Base-by-base conservation (phyloP, 257 asterid species). In the Penstemon eatonii region DNA sequence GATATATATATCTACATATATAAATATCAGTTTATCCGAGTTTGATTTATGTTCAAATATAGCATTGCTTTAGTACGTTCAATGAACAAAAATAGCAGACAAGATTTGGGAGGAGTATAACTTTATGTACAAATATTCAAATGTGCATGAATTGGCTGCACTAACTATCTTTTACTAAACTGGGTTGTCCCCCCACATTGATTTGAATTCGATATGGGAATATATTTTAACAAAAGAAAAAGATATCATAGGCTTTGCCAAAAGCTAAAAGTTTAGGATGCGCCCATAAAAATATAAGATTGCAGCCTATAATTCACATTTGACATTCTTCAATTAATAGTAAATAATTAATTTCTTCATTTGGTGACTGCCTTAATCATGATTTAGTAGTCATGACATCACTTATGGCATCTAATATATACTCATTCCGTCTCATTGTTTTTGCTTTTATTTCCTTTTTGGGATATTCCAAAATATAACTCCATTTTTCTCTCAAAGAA, bases 121-220 rank as follows among this genome's bases (percentile, higher is more conserved):
- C 8, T 15, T 39, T 2, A 12, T 49, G 2, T 49, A 13, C 18
- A 49, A 10, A 11, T 49, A 10, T 1, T 18, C 4, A 18, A 49
- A 10, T 49, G 5, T 12, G 11, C 13, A 7, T 10, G 4, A 49
- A 0, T 18, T 18, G 18, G 3, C 10, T 11, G 54, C 10, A 5
- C 4, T 6, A 53, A 5, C 15, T 2, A 18, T 18, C 3, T n/a
- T 18, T 7, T 13, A 37, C 13, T 53, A 0, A 53, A 7, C 19
- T 53, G 8, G 60, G 60, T 55, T 55, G 37, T 53, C 38, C 38
- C 38, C 18, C 38, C 58, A 53, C 58, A 15, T 38, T 7, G 9
- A 53, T 53, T 53, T 36, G 8, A 55, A 55, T 55, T 18, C 60
- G 40, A 55, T 55, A 3, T 55, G 60, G 40, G 25, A 55, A 55